Evolutionary conservation across 176 grass and related monocot species (phyloP).

Genomic region (Hyparrhenia diplandra): DNA sequence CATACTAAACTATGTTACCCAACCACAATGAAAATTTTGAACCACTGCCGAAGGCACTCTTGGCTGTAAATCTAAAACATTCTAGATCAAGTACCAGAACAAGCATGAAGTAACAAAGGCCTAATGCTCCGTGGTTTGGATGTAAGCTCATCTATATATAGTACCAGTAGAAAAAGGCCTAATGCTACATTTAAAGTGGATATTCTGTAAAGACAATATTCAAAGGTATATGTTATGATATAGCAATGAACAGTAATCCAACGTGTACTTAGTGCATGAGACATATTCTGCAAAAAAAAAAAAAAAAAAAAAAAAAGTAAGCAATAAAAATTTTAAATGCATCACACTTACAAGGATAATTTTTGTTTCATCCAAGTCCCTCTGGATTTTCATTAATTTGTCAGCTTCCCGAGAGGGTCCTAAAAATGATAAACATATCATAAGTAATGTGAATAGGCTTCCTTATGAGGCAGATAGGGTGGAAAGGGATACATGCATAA

Average conservation of each 20-base stretch:
- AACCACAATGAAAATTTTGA: not conserved
- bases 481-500: not conserved
- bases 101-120: not conserved
- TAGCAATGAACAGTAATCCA: not conserved
- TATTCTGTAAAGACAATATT: not conserved
- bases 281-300: not conserved
- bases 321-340: not conserved
- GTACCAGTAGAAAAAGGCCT: not conserved
- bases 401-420: conserved; percentile 95
- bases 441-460: not conserved
- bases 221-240: not conserved
- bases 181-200: not conserved
- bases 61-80: not conserved
- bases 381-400: conserved; percentile 96
- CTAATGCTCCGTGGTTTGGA: not conserved
- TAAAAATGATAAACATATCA: conserved; percentile 29
- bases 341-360: conserved; percentile 87
- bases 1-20: not conserved
- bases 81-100: not conserved
- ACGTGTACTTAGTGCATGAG: not conserved
- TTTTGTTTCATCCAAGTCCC: conserved; percentile 97
- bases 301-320: not conserved
- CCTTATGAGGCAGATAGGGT: not conserved
- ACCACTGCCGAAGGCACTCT: not conserved
- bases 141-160: not conserved